Conservation (phyloP, 2,329 filamentous ascomycete genomes). For the Raffaelea albimanens region DNA sequence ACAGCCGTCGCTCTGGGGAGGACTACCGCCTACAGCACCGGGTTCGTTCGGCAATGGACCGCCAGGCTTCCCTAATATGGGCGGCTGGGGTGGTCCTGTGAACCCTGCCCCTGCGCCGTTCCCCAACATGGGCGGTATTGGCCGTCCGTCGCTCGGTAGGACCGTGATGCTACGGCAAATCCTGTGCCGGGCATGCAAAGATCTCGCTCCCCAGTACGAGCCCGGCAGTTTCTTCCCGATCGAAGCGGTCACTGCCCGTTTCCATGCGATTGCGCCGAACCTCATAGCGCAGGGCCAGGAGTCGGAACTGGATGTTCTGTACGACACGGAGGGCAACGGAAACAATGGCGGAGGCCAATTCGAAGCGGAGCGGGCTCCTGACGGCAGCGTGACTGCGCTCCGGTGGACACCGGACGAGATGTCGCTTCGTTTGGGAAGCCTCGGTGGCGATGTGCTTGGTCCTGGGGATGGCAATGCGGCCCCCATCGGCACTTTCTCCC, state of each 20-base stretch:
- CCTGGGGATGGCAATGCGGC: constrained; percentile 25
- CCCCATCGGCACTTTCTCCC: not conserved
- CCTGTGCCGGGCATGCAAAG: constrained; percentile 70
- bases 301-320: constrained; percentile 70
- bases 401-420: constrained; percentile 42
- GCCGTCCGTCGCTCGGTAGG: constrained; percentile 48
- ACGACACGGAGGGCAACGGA: constrained; percentile 79
- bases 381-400: constrained; percentile 30
- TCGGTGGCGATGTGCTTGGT: constrained; percentile 35
- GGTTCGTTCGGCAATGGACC: constrained; percentile 5
- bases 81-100: constrained; percentile 7
- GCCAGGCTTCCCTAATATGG: constrained; percentile 3
- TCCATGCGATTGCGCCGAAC: constrained; percentile 37
- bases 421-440: constrained; percentile 20
- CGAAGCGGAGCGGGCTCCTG: constrained; percentile 48
- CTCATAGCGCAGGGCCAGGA: constrained; percentile 34
- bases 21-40: constrained; percentile 1
- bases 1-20: constrained; percentile 12
- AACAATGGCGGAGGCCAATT: constrained; percentile 90
- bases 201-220: constrained; percentile 16
- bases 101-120: constrained; percentile 17
- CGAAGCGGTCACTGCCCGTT: constrained; percentile 53
- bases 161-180: constrained; percentile 62
- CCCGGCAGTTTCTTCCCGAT: constrained; percentile 58
- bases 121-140: constrained; percentile 20